Evolutionary conservation across 2,329 filamentous ascomycete species (phyloP).

Genomic region (Exophiala viscosa): DNA sequence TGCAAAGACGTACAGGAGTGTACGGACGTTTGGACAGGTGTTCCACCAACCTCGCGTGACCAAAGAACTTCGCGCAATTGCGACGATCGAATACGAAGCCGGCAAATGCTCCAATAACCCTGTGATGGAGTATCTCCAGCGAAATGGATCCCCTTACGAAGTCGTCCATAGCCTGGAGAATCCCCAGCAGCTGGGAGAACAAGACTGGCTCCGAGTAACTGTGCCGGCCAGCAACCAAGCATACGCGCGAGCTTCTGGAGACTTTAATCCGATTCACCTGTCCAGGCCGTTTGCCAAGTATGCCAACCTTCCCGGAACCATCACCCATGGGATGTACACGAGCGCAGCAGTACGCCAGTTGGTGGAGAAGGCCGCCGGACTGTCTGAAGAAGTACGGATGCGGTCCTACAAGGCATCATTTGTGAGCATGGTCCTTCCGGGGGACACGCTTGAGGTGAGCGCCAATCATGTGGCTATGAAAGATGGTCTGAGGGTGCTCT

Average conservation of each 20-base stretch:
- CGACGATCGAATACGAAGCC: too few species aligned
- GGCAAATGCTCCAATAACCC: too few species aligned
- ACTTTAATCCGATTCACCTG: constrained; percentile 98
- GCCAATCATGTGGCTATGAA: constrained; percentile 98
- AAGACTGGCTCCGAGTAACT: constrained; percentile 79
- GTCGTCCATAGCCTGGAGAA: constrained; percentile 98
- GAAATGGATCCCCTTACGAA: too few species aligned
- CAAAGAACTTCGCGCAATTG: too few species aligned
- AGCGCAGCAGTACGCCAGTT: constrained; percentile 94
- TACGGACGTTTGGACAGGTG: too few species aligned
- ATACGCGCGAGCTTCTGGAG: constrained; percentile 95
- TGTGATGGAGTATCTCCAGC: too few species aligned
- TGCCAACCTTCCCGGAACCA: constrained; percentile 91
- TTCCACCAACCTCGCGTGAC: too few species aligned
- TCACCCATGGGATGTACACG: constrained; percentile 99
- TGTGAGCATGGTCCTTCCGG: constrained; percentile 97
- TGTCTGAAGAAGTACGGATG: constrained; percentile 94
- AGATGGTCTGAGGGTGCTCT: constrained; percentile 97
- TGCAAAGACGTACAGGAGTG: too few species aligned
- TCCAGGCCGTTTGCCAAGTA: constrained; percentile 95
- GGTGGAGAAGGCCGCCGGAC: constrained; percentile 98
- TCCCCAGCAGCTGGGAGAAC: constrained; percentile 89
- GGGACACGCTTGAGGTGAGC: constrained; percentile 91
- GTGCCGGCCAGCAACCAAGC: constrained; percentile 96
- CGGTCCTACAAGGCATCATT: constrained; percentile 94